phyloP scores from a whole-genome alignment of 192 early-diverging fungal genomes.

The Backusella tuberculispora region DNA sequence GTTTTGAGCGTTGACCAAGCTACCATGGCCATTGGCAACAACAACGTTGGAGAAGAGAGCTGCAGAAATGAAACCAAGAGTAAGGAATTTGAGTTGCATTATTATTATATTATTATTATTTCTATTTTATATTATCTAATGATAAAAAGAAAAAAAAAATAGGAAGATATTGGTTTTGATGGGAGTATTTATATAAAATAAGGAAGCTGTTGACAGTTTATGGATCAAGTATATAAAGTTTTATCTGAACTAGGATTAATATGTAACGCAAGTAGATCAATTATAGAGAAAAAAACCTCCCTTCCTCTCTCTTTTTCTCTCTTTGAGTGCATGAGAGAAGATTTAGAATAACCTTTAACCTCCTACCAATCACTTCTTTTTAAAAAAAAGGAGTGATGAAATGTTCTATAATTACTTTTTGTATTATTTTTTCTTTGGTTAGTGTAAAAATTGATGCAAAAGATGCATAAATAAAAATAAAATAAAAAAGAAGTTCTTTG shows the following conservation, averaged over 20 bases:
- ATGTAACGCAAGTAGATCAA: background rate
- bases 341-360: background rate
- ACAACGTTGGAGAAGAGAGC: background rate
- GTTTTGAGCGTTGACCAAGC: background rate
- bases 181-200: slow-evolving; percentile 4
- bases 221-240: slow-evolving; percentile 1
- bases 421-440: background rate
- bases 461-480: background rate
- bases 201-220: background rate
- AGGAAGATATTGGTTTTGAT: background rate
- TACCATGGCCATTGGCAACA: background rate
- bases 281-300: background rate
- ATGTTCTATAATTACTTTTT: background rate
- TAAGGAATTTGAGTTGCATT: slow-evolving; percentile 11
- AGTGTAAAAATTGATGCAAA: background rate
- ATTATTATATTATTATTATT: too few relatives aligned
- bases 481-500: background rate
- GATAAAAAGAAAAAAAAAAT: slow-evolving; percentile 13
- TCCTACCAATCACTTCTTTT: background rate
- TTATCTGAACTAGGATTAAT: background rate
- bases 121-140: background rate
- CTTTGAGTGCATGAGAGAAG: background rate
- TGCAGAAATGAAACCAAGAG: background rate
- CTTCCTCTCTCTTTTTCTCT: too few relatives aligned
- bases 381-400: background rate